phyloP scores from a whole-genome alignment of 768 basidiomycete species.

The Leccinellum albellum region DNA sequence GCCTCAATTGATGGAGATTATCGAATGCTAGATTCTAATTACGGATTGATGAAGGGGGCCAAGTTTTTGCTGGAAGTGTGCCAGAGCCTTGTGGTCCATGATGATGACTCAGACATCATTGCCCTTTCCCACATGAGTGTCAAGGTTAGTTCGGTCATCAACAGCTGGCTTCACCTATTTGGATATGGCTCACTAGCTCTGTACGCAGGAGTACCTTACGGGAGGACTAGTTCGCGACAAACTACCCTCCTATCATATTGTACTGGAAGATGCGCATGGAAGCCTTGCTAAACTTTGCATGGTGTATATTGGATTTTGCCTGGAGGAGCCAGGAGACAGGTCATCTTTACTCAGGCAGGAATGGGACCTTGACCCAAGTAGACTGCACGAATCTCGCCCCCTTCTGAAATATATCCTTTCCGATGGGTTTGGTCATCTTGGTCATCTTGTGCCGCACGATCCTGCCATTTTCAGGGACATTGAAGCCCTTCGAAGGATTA shows the following conservation, averaged over 20 bases:
- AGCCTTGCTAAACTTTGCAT: slow-evolving; percentile 8
- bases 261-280: slow-evolving; percentile 6
- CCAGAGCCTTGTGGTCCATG: slow-evolving; percentile 7
- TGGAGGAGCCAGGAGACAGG: not conserved
- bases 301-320: slow-evolving; percentile 5
- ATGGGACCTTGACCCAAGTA: not conserved
- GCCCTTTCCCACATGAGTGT: slow-evolving; percentile 16
- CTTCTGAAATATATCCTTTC: slow-evolving; percentile 12
- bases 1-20: not conserved
- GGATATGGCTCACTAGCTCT: not conserved
- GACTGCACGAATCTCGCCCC: not conserved
- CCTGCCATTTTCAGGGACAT: slow-evolving; percentile 4
- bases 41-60: not conserved
- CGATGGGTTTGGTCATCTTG: slow-evolving; percentile 7
- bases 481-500: not conserved
- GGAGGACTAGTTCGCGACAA: not conserved
- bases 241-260: slow-evolving; percentile 3
- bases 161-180: not conserved
- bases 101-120: slow-evolving; percentile 9
- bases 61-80: slow-evolving; percentile 1
- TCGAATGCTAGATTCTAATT: not conserved
- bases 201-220: slow-evolving; percentile 9
- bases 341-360: not conserved
- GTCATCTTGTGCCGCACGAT: not conserved
- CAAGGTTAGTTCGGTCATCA: slow-evolving; percentile 1